A percentile compares a stretch with the other conserved stretches of the same genome.
phyloP scores from a whole-genome alignment of 1,284 basidiomycete species.

The Ceratobasidium sp. region DNA sequence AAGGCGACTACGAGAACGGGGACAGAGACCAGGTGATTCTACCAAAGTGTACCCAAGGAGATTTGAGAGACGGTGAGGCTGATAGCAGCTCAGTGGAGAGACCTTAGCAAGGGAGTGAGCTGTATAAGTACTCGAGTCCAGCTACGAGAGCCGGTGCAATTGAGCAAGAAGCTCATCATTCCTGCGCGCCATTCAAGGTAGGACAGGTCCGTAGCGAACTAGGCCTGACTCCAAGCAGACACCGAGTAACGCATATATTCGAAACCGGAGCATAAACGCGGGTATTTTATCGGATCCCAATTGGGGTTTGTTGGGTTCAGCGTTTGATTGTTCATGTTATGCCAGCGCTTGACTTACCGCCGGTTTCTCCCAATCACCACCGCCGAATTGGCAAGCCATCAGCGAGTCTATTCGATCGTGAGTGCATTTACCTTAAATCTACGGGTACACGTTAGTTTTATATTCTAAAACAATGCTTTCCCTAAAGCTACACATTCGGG shows the following conservation, averaged over 20 bases:
- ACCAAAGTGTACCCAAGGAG: neutral
- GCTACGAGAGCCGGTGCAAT: conserved; percentile 40
- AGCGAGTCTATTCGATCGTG: neutral
- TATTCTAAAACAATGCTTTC: neutral
- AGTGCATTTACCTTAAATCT: neutral
- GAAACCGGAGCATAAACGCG: conserved; percentile 44
- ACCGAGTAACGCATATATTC: neutral
- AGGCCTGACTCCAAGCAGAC: conserved; percentile 1
- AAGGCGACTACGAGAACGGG: conserved; percentile 9
- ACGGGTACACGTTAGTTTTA: neutral
- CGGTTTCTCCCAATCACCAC: conserved; percentile 14
- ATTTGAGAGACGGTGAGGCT: conserved; percentile 13
- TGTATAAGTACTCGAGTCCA: conserved; percentile 31
- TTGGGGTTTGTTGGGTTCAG: neutral
- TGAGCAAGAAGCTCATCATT: conserved; percentile 44
- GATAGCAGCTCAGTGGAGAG: conserved; percentile 33
- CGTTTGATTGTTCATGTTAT: conserved; percentile 15
- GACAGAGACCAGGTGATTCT: conserved; percentile 7
- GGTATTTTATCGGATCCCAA: conserved; percentile 27
- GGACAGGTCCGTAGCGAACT: conserved; percentile 11
- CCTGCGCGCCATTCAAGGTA: neutral
- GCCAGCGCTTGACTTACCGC: conserved; percentile 36
- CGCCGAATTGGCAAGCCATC: neutral
- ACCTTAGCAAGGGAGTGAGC: conserved; percentile 6
- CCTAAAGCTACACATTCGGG: too few species aligned